phyloP scores from a whole-genome alignment of 2,329 filamentous ascomycete genomes.

The Cordyceps farinosa region DNA sequence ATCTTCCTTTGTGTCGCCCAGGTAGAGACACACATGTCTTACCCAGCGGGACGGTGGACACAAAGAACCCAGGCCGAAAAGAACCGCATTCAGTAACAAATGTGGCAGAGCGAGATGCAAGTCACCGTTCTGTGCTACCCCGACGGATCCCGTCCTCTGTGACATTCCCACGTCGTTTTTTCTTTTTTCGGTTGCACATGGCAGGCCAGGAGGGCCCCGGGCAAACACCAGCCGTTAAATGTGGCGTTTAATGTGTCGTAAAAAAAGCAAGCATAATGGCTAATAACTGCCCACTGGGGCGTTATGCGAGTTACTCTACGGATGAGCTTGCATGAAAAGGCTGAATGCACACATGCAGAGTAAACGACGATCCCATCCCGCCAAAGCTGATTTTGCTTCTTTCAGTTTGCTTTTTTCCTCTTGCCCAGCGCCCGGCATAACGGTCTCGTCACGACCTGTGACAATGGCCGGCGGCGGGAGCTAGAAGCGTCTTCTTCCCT shows the following conservation, averaged over 20 bases:
- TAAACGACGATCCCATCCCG: too few species aligned
- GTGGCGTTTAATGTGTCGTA: not conserved
- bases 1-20: not conserved
- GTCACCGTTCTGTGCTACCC: not conserved
- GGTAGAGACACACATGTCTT: conserved; percentile 4
- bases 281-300: too few species aligned
- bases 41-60: not conserved
- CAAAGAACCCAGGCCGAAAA: not conserved
- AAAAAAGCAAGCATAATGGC: conserved; percentile 2
- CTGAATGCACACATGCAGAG: too few species aligned
- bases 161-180: not conserved
- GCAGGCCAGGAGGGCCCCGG: not conserved
- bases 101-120: not conserved
- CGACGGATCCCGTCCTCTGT: not conserved
- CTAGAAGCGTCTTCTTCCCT: too few species aligned
- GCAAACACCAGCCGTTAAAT: not conserved
- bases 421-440: not conserved
- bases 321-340: too few species aligned
- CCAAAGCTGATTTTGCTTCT: not conserved
- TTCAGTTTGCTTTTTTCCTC: not conserved
- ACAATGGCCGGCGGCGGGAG: not conserved
- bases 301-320: too few species aligned
- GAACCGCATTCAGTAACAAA: not conserved
- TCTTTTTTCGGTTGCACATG: conserved; percentile 6
- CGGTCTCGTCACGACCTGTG: not conserved